phyloP scores from a whole-genome alignment of 805 yeast species.

The Candida broadrunensis region DNA sequence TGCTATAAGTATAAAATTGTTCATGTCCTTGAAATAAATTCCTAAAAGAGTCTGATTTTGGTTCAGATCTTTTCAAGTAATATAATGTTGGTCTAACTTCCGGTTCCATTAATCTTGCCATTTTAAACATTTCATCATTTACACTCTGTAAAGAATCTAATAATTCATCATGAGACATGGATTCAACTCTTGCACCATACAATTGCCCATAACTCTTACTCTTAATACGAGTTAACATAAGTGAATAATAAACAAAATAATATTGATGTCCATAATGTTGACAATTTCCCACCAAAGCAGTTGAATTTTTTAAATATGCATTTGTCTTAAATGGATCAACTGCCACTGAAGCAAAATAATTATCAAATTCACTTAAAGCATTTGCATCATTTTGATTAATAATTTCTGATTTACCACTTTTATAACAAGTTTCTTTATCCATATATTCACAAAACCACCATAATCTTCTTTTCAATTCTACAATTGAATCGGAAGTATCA shows the following conservation, averaged over 20 bases:
- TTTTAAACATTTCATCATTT: slow-evolving; percentile 17
- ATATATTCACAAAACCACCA: slow-evolving; percentile 30
- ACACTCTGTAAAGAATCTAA: slow-evolving; percentile 10
- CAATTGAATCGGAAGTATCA: slow-evolving; percentile 10
- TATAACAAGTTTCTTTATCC: slow-evolving; percentile 26
- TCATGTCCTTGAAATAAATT: slow-evolving; percentile 3
- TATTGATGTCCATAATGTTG: slow-evolving; percentile 5
- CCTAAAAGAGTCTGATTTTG: not conserved
- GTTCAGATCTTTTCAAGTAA: slow-evolving; percentile 7
- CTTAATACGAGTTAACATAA: slow-evolving; percentile 19
- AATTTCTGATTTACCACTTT: slow-evolving; percentile 26
- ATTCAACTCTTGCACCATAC: slow-evolving; percentile 14
- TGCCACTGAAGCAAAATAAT: slow-evolving; percentile 12
- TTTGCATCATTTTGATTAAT: slow-evolving; percentile 18
- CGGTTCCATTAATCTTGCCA: slow-evolving; percentile 16
- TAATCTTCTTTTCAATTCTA: slow-evolving; percentile 13
- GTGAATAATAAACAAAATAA: slow-evolving; percentile 11
- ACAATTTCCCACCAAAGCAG: slow-evolving; percentile 6
- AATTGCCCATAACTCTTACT: slow-evolving; percentile 19
- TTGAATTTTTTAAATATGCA: slow-evolving; percentile 4
- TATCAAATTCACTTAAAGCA: slow-evolving; percentile 14
- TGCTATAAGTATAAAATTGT: slow-evolving; percentile 1
- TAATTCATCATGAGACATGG: slow-evolving; percentile 10
- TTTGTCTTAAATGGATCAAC: slow-evolving; percentile 5
- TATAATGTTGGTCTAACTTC: slow-evolving; percentile 17